phyloP scores from a whole-genome alignment of 805 yeast species.

The Candida michaelii region DNA sequence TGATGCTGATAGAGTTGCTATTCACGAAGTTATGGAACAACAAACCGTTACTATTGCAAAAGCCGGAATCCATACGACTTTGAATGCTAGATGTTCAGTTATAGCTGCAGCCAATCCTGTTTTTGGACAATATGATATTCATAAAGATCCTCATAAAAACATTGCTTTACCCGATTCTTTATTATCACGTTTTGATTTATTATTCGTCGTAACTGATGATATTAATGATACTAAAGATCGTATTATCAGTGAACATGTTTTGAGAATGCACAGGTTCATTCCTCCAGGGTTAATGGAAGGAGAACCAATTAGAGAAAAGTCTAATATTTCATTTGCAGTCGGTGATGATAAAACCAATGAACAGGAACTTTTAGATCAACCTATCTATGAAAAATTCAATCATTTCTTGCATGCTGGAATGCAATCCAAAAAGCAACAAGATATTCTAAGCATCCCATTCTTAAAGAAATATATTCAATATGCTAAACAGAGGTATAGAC shows the following conservation, averaged over 20 bases:
- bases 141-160: conserved; percentile 93
- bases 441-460: conserved; percentile 69
- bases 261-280: conserved; percentile 86
- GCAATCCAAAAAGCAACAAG: conserved; percentile 16
- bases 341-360: conserved; percentile 58
- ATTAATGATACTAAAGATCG: conserved; percentile 83
- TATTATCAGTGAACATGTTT: conserved; percentile 87
- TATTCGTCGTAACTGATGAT: conserved; percentile 95
- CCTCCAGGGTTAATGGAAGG: conserved; percentile 91
- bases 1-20: conserved; percentile 94
- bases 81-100: conserved; percentile 95
- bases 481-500: conserved; percentile 84
- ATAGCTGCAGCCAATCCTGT: conserved; percentile 98
- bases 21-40: conserved; percentile 99
- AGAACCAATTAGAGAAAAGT: conserved; percentile 83
- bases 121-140: conserved; percentile 93
- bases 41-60: conserved; percentile 97
- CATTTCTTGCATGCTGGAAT: conserved; percentile 83
- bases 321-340: conserved; percentile 71
- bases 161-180: conserved; percentile 96
- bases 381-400: conserved; percentile 82
- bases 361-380: conserved; percentile 48
- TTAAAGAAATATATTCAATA: conserved; percentile 90
- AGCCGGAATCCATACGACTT: conserved; percentile 95
- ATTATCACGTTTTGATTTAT: conserved; percentile 91